Evolutionary conservation across 2,329 filamentous ascomycete species (phyloP).

Genomic region (Fusarium nelsonii): DNA sequence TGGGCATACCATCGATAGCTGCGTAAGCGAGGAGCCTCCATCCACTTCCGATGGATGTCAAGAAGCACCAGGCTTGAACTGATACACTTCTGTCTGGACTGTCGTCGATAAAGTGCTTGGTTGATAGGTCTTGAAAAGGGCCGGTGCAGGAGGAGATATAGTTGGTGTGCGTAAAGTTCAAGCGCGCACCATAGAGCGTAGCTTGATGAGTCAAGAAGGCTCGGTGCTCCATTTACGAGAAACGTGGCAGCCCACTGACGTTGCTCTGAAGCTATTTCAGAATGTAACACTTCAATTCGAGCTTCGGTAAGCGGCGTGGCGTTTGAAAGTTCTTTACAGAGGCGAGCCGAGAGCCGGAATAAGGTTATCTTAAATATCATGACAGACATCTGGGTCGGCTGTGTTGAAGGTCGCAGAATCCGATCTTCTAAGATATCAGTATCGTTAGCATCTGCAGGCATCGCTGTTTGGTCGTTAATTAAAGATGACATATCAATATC

Average conservation of each 20-base stretch:
- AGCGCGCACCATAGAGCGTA: slow-evolving; percentile 40
- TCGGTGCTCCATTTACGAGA: slow-evolving; percentile 27
- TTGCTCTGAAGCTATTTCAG: neutral
- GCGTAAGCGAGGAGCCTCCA: neutral
- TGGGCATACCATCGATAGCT: slow-evolving; percentile 3
- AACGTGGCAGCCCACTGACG: slow-evolving; percentile 2
- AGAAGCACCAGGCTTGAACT: slow-evolving; percentile 4
- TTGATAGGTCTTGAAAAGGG: slow-evolving; percentile 13
- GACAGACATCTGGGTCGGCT: slow-evolving; percentile 29
- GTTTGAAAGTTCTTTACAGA: slow-evolving; percentile 26
- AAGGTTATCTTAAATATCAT: slow-evolving; percentile 31
- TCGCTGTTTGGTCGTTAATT: slow-evolving; percentile 9
- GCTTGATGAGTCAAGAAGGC: slow-evolving; percentile 29
- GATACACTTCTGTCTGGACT: slow-evolving; percentile 5
- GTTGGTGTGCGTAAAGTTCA: slow-evolving; percentile 37
- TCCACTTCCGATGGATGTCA: slow-evolving; percentile 1
- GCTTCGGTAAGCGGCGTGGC: neutral
- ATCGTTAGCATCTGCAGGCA: slow-evolving; percentile 21
- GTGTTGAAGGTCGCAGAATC: neutral
- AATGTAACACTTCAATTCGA: neutral
- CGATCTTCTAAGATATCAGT: neutral
- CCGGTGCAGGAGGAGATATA: slow-evolving; percentile 40
- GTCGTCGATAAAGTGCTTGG: neutral
- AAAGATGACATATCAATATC: slow-evolving; percentile 34
- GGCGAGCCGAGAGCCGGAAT: slow-evolving; percentile 27